These are phyloP conservation scores for Aspergillus asperescens DNA, from an alignment of 495 filamentous ascomycete genomes.

Conservation along the genomic window DNA sequence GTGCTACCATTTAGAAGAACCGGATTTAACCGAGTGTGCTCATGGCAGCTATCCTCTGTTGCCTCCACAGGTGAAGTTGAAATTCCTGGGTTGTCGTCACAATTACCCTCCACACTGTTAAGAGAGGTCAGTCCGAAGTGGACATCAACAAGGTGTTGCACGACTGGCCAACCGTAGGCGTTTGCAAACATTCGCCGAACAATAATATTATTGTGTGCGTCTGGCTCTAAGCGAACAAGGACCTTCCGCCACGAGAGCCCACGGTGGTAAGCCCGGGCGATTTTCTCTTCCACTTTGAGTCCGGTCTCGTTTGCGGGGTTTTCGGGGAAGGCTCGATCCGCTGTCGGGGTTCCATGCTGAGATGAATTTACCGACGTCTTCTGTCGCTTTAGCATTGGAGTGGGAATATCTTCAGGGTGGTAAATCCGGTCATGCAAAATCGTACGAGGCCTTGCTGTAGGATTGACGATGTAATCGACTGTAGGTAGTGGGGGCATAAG, in stretches of 20 bases:
- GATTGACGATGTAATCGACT: constrained; percentile 73
- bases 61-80: background rate
- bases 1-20: background rate
- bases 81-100: background rate
- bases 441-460: constrained; percentile 74
- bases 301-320: constrained; percentile 30
- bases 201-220: constrained; percentile 97
- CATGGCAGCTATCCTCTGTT: background rate
- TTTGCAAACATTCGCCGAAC: constrained; percentile 95
- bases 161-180: constrained; percentile 94
- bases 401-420: constrained; percentile 86
- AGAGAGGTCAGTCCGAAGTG: constrained; percentile 72
- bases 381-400: constrained; percentile 59
- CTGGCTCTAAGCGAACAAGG: constrained; percentile 87
- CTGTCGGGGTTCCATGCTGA: constrained; percentile 35
- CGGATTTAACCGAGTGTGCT: background rate
- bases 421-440: constrained; percentile 98
- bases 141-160: constrained; percentile 88
- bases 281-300: constrained; percentile 95
- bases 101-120: constrained; percentile 50
- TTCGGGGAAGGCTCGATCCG: constrained; percentile 9
- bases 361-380: constrained; percentile 37
- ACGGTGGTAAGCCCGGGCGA: constrained; percentile 88
- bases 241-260: constrained; percentile 94
- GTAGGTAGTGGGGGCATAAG: constrained; percentile 85